Evolutionary conservation across 2,329 filamentous ascomycete species (phyloP).

Genomic region (Claviceps sp.): DNA sequence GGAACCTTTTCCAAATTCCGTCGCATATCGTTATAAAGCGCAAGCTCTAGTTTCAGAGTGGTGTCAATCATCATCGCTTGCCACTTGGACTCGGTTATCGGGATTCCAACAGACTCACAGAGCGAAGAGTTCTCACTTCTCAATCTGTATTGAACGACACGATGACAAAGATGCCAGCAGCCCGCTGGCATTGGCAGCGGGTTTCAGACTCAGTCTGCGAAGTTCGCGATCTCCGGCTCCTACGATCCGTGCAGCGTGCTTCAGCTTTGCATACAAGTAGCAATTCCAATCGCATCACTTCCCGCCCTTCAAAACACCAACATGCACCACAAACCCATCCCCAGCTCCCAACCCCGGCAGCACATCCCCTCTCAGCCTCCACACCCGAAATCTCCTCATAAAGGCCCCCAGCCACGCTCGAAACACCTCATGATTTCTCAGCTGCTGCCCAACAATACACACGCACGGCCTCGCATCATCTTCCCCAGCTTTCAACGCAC

Average conservation of each 20-base stretch:
- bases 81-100: no score
- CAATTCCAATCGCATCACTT: not conserved
- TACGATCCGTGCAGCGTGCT: not conserved
- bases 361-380: slow-evolving; percentile 57
- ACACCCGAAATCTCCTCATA: slow-evolving; percentile 52
- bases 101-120: no score
- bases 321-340: slow-evolving; percentile 71
- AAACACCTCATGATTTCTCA: slow-evolving; percentile 75
- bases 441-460: slow-evolving; percentile 77
- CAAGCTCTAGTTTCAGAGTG: no score
- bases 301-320: slow-evolving; percentile 47
- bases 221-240: no score
- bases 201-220: no score
- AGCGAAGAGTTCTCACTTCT: no score
- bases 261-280: not conserved
- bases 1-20: no score
- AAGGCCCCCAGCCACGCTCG: slow-evolving; percentile 67
- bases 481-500: slow-evolving; percentile 37
- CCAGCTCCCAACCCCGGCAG: slow-evolving; percentile 44
- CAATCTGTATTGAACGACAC: no score
- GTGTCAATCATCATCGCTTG: no score
- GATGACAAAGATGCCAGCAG: no score
- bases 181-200: no score
- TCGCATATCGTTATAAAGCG: no score
- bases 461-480: slow-evolving; percentile 32